Percentiles rank a stretch among this genome's conserved stretches.
phyloP scores from a whole-genome alignment of 129 eudicot species.

The Logfia minima region DNA sequence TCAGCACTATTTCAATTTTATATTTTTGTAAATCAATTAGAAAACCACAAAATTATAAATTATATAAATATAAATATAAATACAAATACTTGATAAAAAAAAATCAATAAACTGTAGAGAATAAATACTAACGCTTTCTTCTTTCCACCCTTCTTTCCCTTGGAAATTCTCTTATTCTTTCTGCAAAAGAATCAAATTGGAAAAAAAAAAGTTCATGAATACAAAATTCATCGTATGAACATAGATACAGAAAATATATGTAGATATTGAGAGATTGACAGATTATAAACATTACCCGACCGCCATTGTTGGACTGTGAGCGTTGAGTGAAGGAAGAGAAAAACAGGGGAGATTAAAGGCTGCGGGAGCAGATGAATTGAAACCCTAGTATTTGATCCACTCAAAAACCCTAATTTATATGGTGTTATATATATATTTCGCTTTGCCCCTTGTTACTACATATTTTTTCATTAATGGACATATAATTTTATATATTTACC shows the following conservation, averaged over 20 bases:
- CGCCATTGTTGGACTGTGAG: constrained; percentile 32
- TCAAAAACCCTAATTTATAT: constrained; percentile 1
- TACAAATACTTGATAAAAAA: neutral
- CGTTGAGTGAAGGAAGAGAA: neutral
- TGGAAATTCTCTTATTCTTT: constrained; percentile 80
- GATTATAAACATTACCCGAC: constrained; percentile 21
- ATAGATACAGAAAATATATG: neutral
- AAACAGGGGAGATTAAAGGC: neutral
- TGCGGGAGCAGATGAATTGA: neutral
- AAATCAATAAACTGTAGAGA: neutral
- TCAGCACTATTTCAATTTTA: constrained; percentile 40
- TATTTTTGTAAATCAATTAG: neutral
- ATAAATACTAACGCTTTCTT: constrained; percentile 61
- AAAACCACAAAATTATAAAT: neutral
- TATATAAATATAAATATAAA: too few species aligned
- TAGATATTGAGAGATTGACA: neutral
- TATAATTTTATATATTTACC: too few species aligned
- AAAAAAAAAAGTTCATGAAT: neutral
- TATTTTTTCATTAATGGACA: neutral
- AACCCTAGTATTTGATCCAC: constrained; percentile 12
- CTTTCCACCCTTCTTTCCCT: constrained; percentile 91
- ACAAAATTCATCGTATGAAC: neutral
- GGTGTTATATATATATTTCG: neutral
- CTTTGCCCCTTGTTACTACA: neutral
- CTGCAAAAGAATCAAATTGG: constrained; percentile 31